A percentile compares a stretch with the other conserved stretches of the same genome.
Evolutionary conservation across 768 basidiomycete genomes (phyloP).

Genomic region (Roridomyces roridus): DNA sequence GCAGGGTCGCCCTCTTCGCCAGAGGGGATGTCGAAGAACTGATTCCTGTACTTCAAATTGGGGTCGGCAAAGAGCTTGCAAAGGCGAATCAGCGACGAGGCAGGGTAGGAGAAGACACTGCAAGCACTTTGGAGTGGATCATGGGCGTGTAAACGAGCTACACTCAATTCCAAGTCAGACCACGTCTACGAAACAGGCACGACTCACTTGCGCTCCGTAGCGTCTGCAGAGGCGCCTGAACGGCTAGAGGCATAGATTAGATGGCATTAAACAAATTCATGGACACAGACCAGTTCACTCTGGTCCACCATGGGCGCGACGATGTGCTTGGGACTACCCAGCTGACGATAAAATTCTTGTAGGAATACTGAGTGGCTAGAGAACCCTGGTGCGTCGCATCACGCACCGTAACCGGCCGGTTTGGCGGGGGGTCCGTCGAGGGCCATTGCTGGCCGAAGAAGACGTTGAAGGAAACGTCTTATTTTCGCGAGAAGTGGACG

Average conservation of each 20-base stretch:
- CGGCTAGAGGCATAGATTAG: slow-evolving; percentile 55
- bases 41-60: slow-evolving; percentile 58
- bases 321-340: slow-evolving; percentile 87
- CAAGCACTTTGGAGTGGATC: slow-evolving; percentile 88
- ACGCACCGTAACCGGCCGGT: too few relatives aligned
- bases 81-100: not conserved
- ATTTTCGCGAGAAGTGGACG: too few relatives aligned
- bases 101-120: not conserved
- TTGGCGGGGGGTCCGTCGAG: too few relatives aligned
- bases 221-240: slow-evolving; percentile 86
- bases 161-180: slow-evolving; percentile 20
- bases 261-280: not conserved
- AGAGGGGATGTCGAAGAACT: slow-evolving; percentile 68
- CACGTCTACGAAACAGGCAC: slow-evolving; percentile 4
- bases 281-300: slow-evolving; percentile 86
- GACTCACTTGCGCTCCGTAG: slow-evolving; percentile 78
- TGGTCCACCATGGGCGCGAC: slow-evolving; percentile 99
- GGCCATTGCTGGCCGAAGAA: too few relatives aligned
- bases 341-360: slow-evolving; percentile 81
- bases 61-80: slow-evolving; percentile 67
- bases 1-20: slow-evolving; percentile 84
- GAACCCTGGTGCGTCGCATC: too few relatives aligned
- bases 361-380: too few relatives aligned
- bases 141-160: slow-evolving; percentile 96
- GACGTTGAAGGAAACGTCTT: too few relatives aligned